Evolutionary conservation across 768 basidiomycete genomes (phyloP).

Genomic region (Multifurca ochricompacta): DNA sequence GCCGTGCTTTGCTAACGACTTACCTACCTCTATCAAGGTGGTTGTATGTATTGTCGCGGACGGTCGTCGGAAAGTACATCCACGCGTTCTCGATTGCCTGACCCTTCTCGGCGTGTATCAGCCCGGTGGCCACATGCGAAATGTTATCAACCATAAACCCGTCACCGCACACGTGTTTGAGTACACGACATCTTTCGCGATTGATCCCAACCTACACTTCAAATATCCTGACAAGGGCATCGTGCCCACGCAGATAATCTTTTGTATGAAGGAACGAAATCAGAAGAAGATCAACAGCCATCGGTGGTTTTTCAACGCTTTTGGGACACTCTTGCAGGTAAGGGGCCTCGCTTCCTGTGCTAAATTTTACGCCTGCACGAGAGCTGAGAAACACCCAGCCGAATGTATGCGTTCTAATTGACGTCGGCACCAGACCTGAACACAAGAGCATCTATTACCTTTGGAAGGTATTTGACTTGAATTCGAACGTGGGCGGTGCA

Average conservation of each 20-base stretch:
- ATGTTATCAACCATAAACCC: slow-evolving; percentile 61
- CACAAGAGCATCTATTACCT: slow-evolving; percentile 86
- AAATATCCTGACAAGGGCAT: slow-evolving; percentile 89
- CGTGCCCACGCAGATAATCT: slow-evolving; percentile 90
- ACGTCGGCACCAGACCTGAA: slow-evolving; percentile 89
- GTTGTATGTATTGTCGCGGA: slow-evolving; percentile 91
- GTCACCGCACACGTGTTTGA: slow-evolving; percentile 78
- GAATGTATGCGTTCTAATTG: slow-evolving; percentile 86
- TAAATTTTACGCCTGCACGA: background rate
- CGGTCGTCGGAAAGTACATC: slow-evolving; percentile 75
- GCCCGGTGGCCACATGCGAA: slow-evolving; percentile 51
- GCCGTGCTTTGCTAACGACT: too few species aligned
- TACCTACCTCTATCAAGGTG: slow-evolving; percentile 40
- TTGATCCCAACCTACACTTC: slow-evolving; percentile 76
- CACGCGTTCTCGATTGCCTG: slow-evolving; percentile 79
- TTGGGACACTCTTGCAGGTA: slow-evolving; percentile 74
- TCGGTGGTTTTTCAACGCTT: slow-evolving; percentile 96
- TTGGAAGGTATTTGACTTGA: slow-evolving; percentile 92
- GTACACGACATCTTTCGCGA: slow-evolving; percentile 73
- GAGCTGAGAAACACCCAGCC: slow-evolving; percentile 39
- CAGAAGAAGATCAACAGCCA: slow-evolving; percentile 97
- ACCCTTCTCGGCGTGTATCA: slow-evolving; percentile 94
- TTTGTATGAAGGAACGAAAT: slow-evolving; percentile 88
- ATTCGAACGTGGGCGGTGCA: slow-evolving; percentile 89
- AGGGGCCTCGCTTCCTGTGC: slow-evolving; percentile 22